A percentile compares a stretch with the other conserved stretches of the same genome.
These are phyloP conservation scores for Apiospora pterosperma DNA, from an alignment of 2,329 filamentous ascomycete genomes.

Conservation along the genomic window DNA sequence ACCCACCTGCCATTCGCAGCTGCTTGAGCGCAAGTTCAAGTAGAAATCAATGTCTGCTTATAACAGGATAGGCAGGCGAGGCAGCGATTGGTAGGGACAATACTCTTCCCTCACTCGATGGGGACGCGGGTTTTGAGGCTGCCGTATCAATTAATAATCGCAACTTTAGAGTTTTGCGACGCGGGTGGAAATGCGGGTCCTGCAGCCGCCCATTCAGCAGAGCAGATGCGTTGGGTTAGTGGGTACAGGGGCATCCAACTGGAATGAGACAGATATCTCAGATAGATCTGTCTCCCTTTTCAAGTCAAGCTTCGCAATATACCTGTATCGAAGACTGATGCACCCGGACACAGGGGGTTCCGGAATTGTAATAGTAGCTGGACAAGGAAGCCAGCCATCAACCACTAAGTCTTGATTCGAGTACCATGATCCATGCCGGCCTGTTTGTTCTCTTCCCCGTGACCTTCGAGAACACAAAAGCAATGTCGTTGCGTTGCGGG, in stretches of 20 bases:
- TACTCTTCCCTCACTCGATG: not conserved
- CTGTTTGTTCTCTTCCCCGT: no score
- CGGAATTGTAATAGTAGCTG: no score
- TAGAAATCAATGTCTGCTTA: not conserved
- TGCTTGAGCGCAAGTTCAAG: not conserved
- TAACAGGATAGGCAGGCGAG: not conserved
- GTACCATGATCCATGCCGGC: no score
- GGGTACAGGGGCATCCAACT: not conserved
- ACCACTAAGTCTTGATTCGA: no score
- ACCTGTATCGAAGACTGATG: no score
- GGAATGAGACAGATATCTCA: not conserved
- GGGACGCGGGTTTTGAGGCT: not conserved
- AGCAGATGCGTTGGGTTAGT: no score
- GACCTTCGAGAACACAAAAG: no score
- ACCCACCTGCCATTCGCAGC: slow-evolving; percentile 5
- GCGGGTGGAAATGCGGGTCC: not conserved
- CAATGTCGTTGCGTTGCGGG: no score
- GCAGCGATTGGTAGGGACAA: not conserved
- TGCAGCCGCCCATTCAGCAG: not conserved
- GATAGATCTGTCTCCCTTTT: not conserved
- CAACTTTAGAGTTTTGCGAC: slow-evolving; percentile 2
- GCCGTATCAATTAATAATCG: not conserved
- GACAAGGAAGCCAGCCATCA: no score
- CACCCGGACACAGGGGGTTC: no score
- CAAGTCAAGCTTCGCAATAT: no score